Conservation (phyloP, 2,329 filamentous ascomycete species). For the Thielaviopsis cerberus region DNA sequence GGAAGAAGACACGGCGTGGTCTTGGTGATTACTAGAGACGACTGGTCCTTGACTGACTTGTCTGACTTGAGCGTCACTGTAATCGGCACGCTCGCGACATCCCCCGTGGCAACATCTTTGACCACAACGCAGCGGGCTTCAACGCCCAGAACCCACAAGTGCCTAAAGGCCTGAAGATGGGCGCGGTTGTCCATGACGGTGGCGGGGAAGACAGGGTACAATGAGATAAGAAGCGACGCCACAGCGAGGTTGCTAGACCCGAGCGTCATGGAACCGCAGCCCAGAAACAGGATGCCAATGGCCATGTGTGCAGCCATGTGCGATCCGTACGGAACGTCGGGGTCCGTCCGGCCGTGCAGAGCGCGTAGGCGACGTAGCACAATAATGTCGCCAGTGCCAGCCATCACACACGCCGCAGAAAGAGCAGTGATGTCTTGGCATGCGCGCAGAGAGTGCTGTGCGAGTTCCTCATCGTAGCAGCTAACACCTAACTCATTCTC, state of each 20-base stretch:
- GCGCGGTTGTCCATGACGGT: slow-evolving; percentile 84
- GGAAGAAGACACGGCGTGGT: slow-evolving; percentile 43
- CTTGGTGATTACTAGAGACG: slow-evolving; percentile 17
- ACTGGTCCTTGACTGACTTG: slow-evolving; percentile 17
- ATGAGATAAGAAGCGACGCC: slow-evolving; percentile 69
- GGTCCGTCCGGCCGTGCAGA: slow-evolving; percentile 70
- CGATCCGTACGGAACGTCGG: slow-evolving; percentile 76
- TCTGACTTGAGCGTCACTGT: slow-evolving; percentile 37
- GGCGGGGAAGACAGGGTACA: slow-evolving; percentile 83
- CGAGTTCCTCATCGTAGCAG: slow-evolving; percentile 67
- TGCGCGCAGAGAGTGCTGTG: slow-evolving; percentile 67
- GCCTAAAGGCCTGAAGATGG: slow-evolving; percentile 86
- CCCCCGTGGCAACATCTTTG: slow-evolving; percentile 68
- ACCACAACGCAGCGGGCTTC: slow-evolving; percentile 78
- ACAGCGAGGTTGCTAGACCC: slow-evolving; percentile 75
- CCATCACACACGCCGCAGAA: slow-evolving; percentile 76
- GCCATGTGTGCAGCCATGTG: slow-evolving; percentile 87
- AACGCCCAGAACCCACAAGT: slow-evolving; percentile 89
- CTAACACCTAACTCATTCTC: slow-evolving; percentile 17
- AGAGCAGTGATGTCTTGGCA: slow-evolving; percentile 79
- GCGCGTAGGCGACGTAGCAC: slow-evolving; percentile 72
- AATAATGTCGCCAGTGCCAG: slow-evolving; percentile 74
- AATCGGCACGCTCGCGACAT: slow-evolving; percentile 58
- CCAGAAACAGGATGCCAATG: slow-evolving; percentile 76
- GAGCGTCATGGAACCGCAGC: slow-evolving; percentile 81